Base-by-base conservation (phyloP, 352 stramenopile genomes). In the Peronospora belbahrii region DNA sequence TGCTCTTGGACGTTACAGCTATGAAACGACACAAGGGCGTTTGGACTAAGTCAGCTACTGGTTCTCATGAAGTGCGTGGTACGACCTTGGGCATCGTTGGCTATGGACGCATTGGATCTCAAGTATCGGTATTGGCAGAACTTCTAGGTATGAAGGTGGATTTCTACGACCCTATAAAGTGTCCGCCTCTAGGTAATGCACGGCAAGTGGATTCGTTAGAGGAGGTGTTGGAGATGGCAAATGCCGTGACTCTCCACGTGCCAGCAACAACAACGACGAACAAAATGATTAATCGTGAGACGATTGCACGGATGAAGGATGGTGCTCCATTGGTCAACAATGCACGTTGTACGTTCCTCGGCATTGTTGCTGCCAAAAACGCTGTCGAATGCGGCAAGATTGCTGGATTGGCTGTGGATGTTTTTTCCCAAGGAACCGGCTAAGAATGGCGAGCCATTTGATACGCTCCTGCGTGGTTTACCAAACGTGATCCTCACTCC, bases 161-260 rank as follows among this genome's bases (percentile, higher is more conserved):
- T 7, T 95, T 95, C 50, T 97, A 94, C 62, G 89, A 97, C 62
- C 89, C 89, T 0, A 85, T 96, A 46, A 90, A 84, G 66, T 88
- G 64, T 60, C 62, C 79, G 42, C 89, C 65, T 10, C 63, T 81
- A 5, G 77, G 64, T 18, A 91, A 82, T 52, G 85, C 71, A 9
- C 84, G 77, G 37, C 84, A 95, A 47, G 79, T 94, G 18, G 74
- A 95, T 20, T 79, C 74, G 22, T 67, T 97, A 4, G 67, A 91
- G 32, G 74, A 95, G 36, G 70, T 96, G 38, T 72, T 97, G 1
- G 53, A 59, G 4, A 63, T 81, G 39, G 78, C 88, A 10, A 93
- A 98, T 59, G 96, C 93, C 38, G 88, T 98, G 36, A 95, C 83
- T 17, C 71, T 98, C n/a, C 96, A 98, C 60, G 92, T 97, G 46